Percentiles rank a stretch among this genome's conserved stretches.
phyloP scores from a whole-genome alignment of 805 yeast genomes.

The Pichia insulana region DNA sequence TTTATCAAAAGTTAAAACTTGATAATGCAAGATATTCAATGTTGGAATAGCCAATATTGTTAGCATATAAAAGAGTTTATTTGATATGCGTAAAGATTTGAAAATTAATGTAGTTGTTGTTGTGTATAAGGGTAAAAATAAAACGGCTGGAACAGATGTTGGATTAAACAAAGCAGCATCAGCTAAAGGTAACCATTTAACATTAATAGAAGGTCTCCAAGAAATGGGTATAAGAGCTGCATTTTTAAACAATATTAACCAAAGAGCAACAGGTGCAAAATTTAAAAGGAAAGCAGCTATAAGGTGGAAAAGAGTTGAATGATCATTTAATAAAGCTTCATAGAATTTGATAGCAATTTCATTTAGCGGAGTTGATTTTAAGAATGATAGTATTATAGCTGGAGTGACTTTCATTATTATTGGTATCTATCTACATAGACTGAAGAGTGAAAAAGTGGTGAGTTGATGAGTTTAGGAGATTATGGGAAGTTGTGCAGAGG shows the following conservation, averaged over 20 bases:
- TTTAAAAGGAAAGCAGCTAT: constrained; percentile 38
- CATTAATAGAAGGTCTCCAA: constrained; percentile 46
- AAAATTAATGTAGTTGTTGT: not conserved
- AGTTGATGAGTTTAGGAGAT: too few species aligned
- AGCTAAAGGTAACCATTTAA: constrained; percentile 34
- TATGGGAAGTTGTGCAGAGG: too few species aligned
- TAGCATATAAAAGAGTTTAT: constrained; percentile 9
- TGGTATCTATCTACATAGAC: too few species aligned
- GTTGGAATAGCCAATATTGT: constrained; percentile 39
- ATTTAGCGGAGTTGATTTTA: not conserved
- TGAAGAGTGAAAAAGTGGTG: not conserved
- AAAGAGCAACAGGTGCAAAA: constrained; percentile 44
- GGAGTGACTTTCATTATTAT: not conserved
- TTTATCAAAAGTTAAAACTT: constrained; percentile 28
- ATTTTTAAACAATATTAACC: constrained; percentile 51
- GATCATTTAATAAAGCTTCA: not conserved
- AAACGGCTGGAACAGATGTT: not conserved
- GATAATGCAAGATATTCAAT: constrained; percentile 37
- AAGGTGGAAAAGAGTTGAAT: constrained; percentile 13
- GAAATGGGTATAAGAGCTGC: constrained; percentile 49
- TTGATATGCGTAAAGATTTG: not conserved
- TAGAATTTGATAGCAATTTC: not conserved
- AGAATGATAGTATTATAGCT: not conserved
- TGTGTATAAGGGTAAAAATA: not conserved
- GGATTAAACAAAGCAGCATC: constrained; percentile 34